Conservation (phyloP, 192 early-diverging fungal species). For the Pilobolus umbonatus region DNA sequence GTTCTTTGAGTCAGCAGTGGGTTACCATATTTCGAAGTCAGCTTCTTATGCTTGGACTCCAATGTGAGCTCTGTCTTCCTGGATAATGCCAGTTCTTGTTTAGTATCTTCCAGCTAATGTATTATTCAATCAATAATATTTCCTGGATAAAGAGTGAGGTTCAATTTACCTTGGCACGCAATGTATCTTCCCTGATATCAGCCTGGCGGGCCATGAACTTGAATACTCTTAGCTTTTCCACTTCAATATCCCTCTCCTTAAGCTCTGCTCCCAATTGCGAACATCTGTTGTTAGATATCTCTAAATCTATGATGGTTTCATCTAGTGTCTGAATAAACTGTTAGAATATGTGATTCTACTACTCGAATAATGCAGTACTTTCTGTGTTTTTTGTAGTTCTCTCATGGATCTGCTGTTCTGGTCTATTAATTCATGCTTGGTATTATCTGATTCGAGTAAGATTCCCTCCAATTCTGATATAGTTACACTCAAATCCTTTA, state of each 20-base stretch:
- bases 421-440: conserved; percentile 12
- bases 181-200: conserved; percentile 22
- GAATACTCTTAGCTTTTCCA: conserved; percentile 21
- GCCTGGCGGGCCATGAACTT: conserved; percentile 23
- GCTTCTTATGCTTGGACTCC: conserved; percentile 34
- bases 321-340: conserved; percentile 21
- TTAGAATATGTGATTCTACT: too few species aligned
- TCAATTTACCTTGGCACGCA: conserved; percentile 14
- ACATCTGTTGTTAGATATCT: conserved; percentile 14
- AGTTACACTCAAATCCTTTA: conserved; percentile 13
- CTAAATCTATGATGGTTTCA: conserved; percentile 11
- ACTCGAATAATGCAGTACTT: too few species aligned
- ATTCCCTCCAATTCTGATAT: not conserved
- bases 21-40: conserved; percentile 33
- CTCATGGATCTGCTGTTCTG: conserved; percentile 10
- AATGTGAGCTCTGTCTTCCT: conserved; percentile 30
- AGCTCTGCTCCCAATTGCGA: conserved; percentile 17
- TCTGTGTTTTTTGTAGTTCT: conserved; percentile 27
- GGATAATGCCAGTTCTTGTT: conserved; percentile 33
- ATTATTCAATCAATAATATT: not conserved
- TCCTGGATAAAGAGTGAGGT: not conserved
- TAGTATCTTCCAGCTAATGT: conserved; percentile 33
- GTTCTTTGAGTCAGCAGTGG: too few species aligned
- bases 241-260: conserved; percentile 15
- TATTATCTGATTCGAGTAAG: conserved; percentile 11